Evolutionary conservation across 495 filamentous ascomycete genomes (phyloP), one percentile per base, ranked within the genome.

Genomic region (Halenospora varia): DNA sequence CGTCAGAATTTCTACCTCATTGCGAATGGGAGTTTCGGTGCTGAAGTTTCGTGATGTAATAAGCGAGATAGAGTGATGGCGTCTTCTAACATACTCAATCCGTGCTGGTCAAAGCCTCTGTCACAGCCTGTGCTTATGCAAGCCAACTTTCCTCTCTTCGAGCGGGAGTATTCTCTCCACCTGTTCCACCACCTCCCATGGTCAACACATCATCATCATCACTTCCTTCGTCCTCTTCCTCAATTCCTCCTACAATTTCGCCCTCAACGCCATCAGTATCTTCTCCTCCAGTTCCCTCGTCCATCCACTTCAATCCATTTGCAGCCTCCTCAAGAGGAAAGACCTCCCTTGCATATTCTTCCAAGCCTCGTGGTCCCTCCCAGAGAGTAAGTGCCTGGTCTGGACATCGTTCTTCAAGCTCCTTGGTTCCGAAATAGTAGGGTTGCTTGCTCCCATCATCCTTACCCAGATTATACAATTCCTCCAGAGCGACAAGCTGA

Each of bases 281-380:
- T 11, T 48, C 52, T 0, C 63, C 66, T 8, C 46, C 66, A 25
- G 61, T 62, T 4, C 68, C 73, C 46, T 81, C 73, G 70, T 70
- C 79, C 91, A 96, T 96, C 94, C 94, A 98, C 20, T 86, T 86
- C 63, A 92, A 74, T 3, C 93, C 94, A 71, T 98, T 97, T 2
- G 90, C 88, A 57, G 88, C 84, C 74, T 98, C 94, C 71, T 98
- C 94, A 2, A 96, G 77, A 0, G 91, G 92, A 65, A 97, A 98
- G 0, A 95, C 92, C 65, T 98, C 94, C 19, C 90, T 81, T 24
- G 93, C 94, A 71, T 97, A 98, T 70, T 97, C 94, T 65, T 97
- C 92, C 68, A 98, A 82, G 39, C 92, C 88, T 40, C 94, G 79
- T 67, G 88, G 88, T 3, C 93, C 94, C 64, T 95, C 88, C 94